Conservation (phyloP, 768 basidiomycete genomes). For the Tricholoma saponaceum region DNA sequence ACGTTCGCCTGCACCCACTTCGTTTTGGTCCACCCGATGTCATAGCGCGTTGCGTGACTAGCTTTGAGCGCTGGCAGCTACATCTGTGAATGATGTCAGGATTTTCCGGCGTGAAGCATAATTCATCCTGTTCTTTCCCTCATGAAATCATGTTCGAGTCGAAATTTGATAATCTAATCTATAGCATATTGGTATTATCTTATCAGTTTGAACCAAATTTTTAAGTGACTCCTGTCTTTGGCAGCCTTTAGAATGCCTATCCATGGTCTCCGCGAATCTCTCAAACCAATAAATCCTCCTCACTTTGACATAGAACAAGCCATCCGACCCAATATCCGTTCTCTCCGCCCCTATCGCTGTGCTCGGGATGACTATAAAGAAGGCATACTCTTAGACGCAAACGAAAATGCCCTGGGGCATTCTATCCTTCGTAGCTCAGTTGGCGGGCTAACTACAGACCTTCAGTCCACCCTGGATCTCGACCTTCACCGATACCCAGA, state of each 20-base stretch:
- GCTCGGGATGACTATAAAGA: slow-evolving; percentile 93
- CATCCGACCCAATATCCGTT: slow-evolving; percentile 91
- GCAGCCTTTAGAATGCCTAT: slow-evolving; percentile 50
- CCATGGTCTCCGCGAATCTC: slow-evolving; percentile 50
- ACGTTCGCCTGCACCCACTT: too few species aligned
- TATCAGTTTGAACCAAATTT: too few species aligned
- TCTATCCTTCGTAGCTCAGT: slow-evolving; percentile 48
- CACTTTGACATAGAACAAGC: slow-evolving; percentile 85
- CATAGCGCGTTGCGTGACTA: too few species aligned
- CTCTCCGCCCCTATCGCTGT: slow-evolving; percentile 90
- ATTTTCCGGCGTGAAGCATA: too few species aligned
- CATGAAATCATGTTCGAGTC: too few species aligned
- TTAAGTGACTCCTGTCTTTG: not conserved
- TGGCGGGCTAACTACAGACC: slow-evolving; percentile 25
- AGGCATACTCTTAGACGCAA: slow-evolving; percentile 93
- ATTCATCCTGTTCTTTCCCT: too few species aligned
- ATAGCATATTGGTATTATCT: too few species aligned
- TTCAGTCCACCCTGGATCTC: slow-evolving; percentile 37
- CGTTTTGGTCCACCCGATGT: too few species aligned
- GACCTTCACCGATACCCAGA: slow-evolving; percentile 91
- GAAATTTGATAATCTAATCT: too few species aligned
- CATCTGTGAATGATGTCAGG: too few species aligned
- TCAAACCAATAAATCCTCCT: slow-evolving; percentile 47
- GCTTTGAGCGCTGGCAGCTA: too few species aligned
- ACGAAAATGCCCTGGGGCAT: slow-evolving; percentile 94